Evolutionary conservation across 345 rosid genomes (phyloP).

Genomic region (Cardamine chenopodiifolia): DNA sequence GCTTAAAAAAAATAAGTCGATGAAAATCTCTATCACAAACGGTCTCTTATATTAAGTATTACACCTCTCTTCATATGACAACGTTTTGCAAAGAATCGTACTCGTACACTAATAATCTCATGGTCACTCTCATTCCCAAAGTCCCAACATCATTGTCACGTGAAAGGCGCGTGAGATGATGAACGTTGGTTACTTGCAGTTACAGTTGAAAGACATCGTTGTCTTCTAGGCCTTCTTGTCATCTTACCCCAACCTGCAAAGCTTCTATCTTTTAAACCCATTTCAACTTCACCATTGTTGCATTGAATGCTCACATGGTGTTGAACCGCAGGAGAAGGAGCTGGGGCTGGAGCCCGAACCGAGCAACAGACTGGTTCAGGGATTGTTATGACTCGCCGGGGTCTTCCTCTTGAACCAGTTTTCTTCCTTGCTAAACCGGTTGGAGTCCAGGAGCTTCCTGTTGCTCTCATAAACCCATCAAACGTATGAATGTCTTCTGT

Average conservation of each 20-base stretch:
- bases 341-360: conserved; percentile 9
- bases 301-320: conserved; percentile 34
- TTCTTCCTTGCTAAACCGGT: conserved; percentile 47
- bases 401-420: conserved; percentile 56
- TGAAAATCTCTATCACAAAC: conserved; percentile 29
- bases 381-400: conserved; percentile 38
- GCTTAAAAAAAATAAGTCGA: conserved; percentile 6
- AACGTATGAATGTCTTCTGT: conserved; percentile 70
- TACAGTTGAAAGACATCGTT: conserved; percentile 53
- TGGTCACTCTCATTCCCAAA: conserved; percentile 5
- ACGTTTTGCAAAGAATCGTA: conserved; percentile 24
- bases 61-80: conserved; percentile 28
- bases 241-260: conserved; percentile 85
- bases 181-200: conserved; percentile 39
- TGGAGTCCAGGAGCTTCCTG: conserved; percentile 61
- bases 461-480: conserved; percentile 71
- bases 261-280: conserved; percentile 50
- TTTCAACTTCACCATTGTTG: conserved; percentile 44
- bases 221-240: conserved; percentile 75
- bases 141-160: conserved; percentile 23
- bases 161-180: conserved; percentile 40
- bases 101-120: conserved; percentile 5
- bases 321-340: conserved; percentile 33
- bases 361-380: conserved; percentile 35
- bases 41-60: conserved; percentile 12